These are phyloP conservation scores for Selaginella moellendorffii DNA, from an alignment of 75 land plant genomes.

Conservation along the genomic window DNA sequence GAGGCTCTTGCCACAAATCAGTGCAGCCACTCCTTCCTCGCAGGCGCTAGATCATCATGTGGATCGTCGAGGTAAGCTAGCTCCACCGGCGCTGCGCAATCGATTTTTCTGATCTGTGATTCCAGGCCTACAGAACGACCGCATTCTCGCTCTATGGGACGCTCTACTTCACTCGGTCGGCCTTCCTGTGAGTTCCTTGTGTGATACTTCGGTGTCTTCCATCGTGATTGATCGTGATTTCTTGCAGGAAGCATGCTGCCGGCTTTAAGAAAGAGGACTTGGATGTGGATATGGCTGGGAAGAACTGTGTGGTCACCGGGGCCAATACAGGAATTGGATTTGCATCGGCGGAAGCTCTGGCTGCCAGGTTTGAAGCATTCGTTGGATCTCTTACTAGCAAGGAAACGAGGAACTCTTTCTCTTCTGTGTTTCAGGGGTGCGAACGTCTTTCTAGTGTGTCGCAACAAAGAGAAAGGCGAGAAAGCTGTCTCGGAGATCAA, in stretches of 20 bases:
- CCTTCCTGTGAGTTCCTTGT: conserved; percentile 34
- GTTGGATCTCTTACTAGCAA: not conserved
- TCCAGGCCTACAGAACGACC: conserved; percentile 54
- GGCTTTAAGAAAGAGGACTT: conserved; percentile 59
- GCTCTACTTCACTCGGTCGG: conserved; percentile 56
- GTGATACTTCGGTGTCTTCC: not conserved
- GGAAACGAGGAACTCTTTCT: not conserved
- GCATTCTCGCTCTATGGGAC: conserved; percentile 69
- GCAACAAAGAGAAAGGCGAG: conserved; percentile 86
- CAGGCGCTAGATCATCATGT: too few relatives aligned
- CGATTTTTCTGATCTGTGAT: too few relatives aligned
- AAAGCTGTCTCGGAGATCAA: conserved; percentile 59
- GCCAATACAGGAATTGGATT: conserved; percentile 93
- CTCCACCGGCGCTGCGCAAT: too few relatives aligned
- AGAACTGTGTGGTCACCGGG: conserved; percentile 90
- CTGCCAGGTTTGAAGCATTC: conserved; percentile 42
- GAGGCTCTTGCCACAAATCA: too few relatives aligned
- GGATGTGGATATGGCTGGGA: conserved; percentile 50
- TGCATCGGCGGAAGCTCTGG: conserved; percentile 85
- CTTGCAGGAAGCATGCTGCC: conserved; percentile 71
- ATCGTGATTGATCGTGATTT: not conserved
- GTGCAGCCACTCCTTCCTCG: too few relatives aligned
- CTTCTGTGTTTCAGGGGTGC: conserved; percentile 49
- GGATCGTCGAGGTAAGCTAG: too few relatives aligned
- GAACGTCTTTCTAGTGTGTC: conserved; percentile 75